Evolutionary conservation across 129 eudicot genomes (phyloP).

Genomic region (Cynara cardunculus): DNA sequence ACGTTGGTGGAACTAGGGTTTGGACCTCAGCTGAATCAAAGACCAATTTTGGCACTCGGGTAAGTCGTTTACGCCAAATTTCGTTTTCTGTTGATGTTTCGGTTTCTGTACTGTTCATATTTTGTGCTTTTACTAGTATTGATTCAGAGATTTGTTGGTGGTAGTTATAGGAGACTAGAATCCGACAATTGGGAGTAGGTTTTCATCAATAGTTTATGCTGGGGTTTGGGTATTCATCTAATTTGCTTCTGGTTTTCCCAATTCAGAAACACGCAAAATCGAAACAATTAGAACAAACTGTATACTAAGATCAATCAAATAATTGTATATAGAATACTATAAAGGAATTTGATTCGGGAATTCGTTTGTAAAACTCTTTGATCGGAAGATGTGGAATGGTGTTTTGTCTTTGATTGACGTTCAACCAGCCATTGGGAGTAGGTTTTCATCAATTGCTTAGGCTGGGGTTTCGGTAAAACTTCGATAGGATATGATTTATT

Average conservation of each 20-base stretch:
- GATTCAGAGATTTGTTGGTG: background rate
- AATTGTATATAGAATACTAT: background rate
- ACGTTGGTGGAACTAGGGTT: slow-evolving; percentile 49
- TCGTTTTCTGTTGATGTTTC: background rate
- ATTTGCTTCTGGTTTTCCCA: background rate
- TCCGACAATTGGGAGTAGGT: background rate
- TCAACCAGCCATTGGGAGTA: background rate
- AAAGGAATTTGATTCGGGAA: background rate
- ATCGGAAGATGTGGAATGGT: slow-evolving; percentile 9
- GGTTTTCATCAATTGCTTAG: background rate
- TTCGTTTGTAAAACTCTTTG: background rate
- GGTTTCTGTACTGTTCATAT: background rate
- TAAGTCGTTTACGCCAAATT: slow-evolving; percentile 22
- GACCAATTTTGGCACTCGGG: slow-evolving; percentile 41
- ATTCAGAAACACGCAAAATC: background rate
- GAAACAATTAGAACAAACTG: background rate
- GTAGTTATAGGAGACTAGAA: slow-evolving; percentile 1
- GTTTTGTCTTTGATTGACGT: background rate
- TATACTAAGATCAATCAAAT: background rate
- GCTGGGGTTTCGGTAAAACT: background rate
- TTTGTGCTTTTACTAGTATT: background rate
- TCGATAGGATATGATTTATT: too few species aligned
- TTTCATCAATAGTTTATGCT: background rate
- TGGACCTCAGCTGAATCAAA: slow-evolving; percentile 79
- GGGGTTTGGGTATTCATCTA: slow-evolving; percentile 42